Conservation (phyloP, 805 yeast species). For the Metschnikowia cerradonensis region DNA sequence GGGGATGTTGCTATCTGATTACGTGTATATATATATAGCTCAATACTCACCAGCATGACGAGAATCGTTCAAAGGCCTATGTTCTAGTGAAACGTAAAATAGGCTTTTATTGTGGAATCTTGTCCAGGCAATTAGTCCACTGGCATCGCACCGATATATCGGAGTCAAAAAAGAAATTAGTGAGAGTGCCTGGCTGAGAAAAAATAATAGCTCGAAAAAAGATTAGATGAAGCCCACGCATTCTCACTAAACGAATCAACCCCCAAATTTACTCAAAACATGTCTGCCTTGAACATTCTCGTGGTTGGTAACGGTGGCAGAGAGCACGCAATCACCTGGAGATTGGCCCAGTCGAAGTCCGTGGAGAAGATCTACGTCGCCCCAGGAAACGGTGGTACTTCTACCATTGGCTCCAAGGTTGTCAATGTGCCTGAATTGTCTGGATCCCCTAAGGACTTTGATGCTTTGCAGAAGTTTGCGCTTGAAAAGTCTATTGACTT, state of each 20-base stretch:
- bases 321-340: conserved; percentile 96
- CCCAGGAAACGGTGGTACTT: conserved; percentile 96
- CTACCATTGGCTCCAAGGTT: conserved; percentile 50
- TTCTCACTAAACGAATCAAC: conserved; percentile 2
- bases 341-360: conserved; percentile 69
- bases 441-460: conserved; percentile 64
- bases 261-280: conserved; percentile 1
- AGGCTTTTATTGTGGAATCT: too few species aligned
- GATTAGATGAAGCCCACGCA: background rate
- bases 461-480: conserved; percentile 70
- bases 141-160: background rate
- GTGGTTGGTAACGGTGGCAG: conserved; percentile 98
- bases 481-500: conserved; percentile 57
- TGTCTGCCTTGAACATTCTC: conserved; percentile 40
- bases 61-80: background rate
- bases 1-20: conserved; percentile 43
- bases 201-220: conserved; percentile 1
- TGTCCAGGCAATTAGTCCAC: too few species aligned
- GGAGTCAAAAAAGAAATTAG: conserved; percentile 4
- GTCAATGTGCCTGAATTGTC: conserved; percentile 64
- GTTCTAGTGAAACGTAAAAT: background rate
- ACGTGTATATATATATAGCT: conserved; percentile 16
- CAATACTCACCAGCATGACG: conserved; percentile 8
- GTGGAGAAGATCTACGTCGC: conserved; percentile 81
- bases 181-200: conserved; percentile 1